Conservation (phyloP, 2,329 filamentous ascomycete species). For the Pseudogymnoascus sp. region DNA sequence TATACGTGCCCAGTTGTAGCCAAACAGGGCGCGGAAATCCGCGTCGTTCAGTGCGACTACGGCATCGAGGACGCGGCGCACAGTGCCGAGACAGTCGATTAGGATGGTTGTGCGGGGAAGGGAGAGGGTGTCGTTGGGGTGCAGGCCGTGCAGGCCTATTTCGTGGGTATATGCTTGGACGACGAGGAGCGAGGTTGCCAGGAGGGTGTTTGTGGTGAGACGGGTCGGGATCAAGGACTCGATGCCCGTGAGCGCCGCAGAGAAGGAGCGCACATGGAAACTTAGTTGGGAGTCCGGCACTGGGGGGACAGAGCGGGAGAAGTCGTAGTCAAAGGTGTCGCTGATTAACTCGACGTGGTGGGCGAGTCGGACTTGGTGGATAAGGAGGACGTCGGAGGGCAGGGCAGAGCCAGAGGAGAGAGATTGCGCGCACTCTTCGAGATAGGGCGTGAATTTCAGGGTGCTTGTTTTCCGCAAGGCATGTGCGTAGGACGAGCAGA, state of each 20-base stretch:
- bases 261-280: conserved; percentile 10
- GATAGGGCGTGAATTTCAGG: background rate
- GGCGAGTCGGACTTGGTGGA: conserved; percentile 10
- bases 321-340: conserved; percentile 10
- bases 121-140: conserved; percentile 2
- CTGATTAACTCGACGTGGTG: conserved; percentile 8
- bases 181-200: background rate
- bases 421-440: conserved; percentile 11
- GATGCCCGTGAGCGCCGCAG: background rate
- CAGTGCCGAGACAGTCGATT: conserved; percentile 7
- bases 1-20: conserved; percentile 9
- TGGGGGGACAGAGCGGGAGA: background rate
- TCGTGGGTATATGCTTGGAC: conserved; percentile 10
- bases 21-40: conserved; percentile 7
- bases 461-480: conserved; percentile 1
- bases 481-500: conserved; percentile 9
- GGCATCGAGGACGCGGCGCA: conserved; percentile 7
- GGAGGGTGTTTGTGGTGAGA: background rate
- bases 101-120: conserved; percentile 9
- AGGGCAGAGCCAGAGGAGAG: conserved; percentile 1
- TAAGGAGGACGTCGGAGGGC: conserved; percentile 1
- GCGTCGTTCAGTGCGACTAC: background rate
- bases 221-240: conserved; percentile 7
- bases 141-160: conserved; percentile 7
- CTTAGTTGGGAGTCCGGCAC: conserved; percentile 5